A percentile compares a stretch with the other conserved stretches of the same genome.
Conservation (phyloP, 345 rosid genomes). For the Populus pruinosa region DNA sequence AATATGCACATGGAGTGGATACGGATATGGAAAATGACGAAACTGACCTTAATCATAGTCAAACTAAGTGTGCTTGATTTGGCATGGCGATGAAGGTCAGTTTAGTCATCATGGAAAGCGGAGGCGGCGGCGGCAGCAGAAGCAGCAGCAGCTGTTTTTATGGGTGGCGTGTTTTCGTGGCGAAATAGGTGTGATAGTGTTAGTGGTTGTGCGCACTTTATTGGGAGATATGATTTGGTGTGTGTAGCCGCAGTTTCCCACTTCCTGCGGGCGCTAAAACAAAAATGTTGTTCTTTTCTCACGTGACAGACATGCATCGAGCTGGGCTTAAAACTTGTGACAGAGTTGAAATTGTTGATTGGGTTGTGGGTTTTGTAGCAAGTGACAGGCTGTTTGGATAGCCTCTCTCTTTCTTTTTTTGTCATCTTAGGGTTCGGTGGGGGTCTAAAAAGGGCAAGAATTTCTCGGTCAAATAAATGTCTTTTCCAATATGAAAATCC, state of each 20-base stretch:
- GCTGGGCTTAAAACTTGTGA: not conserved
- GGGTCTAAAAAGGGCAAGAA: conserved; percentile 6
- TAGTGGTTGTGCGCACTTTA: conserved; percentile 36
- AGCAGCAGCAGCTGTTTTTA: not conserved
- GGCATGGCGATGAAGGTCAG: not conserved
- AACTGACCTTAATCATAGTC: too few species aligned
- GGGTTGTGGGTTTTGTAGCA: conserved; percentile 6
- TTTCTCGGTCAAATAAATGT: conserved; percentile 24
- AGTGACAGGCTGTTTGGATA: conserved; percentile 27
- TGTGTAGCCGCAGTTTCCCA: conserved; percentile 15
- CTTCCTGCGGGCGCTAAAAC: conserved; percentile 14
- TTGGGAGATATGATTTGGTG: conserved; percentile 14
- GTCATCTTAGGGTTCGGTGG: not conserved
- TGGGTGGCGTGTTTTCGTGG: conserved; percentile 54
- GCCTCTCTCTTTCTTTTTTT: not conserved
- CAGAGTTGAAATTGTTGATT: not conserved
- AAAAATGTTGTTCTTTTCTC: conserved; percentile 5
- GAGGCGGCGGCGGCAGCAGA: not conserved
- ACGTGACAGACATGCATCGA: conserved; percentile 3
- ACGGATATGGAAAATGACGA: too few species aligned
- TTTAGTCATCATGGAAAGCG: not conserved
- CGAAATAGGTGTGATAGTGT: conserved; percentile 39
- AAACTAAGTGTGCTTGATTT: too few species aligned
- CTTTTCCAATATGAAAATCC: not conserved
- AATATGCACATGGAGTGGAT: not conserved